Conservation (phyloP, 495 filamentous ascomycete genomes). For the Glarea lozoyensis region DNA sequence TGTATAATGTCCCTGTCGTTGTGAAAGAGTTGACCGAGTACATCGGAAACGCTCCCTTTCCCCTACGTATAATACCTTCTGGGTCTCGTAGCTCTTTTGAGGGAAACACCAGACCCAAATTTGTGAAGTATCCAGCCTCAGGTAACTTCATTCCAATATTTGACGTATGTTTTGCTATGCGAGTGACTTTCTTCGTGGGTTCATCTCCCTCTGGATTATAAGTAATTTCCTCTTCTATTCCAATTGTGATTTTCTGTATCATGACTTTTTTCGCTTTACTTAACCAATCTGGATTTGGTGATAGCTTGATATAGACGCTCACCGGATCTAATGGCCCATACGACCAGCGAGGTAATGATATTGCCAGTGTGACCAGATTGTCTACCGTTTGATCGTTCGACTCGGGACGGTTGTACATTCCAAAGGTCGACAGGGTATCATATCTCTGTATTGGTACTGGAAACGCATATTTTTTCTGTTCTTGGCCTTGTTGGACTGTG, state of each 20-base stretch:
- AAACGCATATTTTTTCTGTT: conserved; percentile 84
- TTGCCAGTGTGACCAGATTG: conserved; percentile 84
- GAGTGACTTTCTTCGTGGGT: conserved; percentile 82
- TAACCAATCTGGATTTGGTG: conserved; percentile 87
- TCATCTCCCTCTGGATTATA: conserved; percentile 99
- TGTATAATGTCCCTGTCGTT: conserved; percentile 88
- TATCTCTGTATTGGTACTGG: conserved; percentile 88
- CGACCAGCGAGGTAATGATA: conserved; percentile 88
- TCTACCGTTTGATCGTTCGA: conserved; percentile 76
- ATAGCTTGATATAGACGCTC: conserved; percentile 86
- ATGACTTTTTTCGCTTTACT: conserved; percentile 85
- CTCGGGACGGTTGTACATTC: conserved; percentile 98
- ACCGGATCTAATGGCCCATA: conserved; percentile 95
- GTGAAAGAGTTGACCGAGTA: conserved; percentile 87
- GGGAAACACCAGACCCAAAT: conserved; percentile 84
- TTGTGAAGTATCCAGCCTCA: conserved; percentile 81
- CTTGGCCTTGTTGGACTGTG: conserved; percentile 81
- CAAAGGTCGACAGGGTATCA: conserved; percentile 95
- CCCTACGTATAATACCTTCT: conserved; percentile 80
- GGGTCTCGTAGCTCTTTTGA: conserved; percentile 80
- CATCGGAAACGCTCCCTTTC: conserved; percentile 79
- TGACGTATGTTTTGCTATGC: conserved; percentile 76
- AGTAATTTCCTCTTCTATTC: conserved; percentile 93
- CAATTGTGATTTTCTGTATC: conserved; percentile 86
- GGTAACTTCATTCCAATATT: conserved; percentile 72